A percentile compares a stretch with the other conserved stretches of the same genome.
Evolutionary conservation across 2,329 filamentous ascomycete species (phyloP).

Genomic region (Exophiala sp.): DNA sequence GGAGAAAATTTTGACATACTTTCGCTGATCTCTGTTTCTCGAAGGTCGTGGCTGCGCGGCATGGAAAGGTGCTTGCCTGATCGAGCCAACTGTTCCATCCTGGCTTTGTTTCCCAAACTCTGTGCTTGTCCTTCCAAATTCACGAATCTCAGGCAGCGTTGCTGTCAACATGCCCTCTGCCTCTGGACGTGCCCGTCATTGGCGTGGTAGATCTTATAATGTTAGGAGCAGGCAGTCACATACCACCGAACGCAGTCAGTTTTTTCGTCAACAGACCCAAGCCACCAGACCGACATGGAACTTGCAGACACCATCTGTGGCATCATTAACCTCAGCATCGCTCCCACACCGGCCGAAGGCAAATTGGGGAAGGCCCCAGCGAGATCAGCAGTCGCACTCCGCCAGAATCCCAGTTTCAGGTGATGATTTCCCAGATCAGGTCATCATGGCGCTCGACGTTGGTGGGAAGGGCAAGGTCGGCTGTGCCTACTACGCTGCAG

Average conservation of each 20-base stretch:
- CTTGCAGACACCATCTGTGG: neutral
- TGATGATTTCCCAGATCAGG: constrained; percentile 58
- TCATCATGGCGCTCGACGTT: constrained; percentile 78
- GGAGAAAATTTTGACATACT: neutral
- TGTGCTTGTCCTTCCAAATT: neutral
- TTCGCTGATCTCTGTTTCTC: too few relatives aligned
- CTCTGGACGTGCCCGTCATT: neutral
- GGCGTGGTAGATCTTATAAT: neutral
- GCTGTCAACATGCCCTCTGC: neutral
- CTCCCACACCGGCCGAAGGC: neutral
- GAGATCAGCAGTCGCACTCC: neutral
- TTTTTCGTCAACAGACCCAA: neutral
- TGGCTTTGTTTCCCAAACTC: neutral
- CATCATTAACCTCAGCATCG: neutral
- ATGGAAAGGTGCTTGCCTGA: too few relatives aligned
- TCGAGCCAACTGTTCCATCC: too few relatives aligned
- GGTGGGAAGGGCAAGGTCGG: constrained; percentile 68
- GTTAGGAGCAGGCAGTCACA: neutral
- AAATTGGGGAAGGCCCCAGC: neutral
- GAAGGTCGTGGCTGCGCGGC: too few relatives aligned
- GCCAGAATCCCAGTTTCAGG: neutral
- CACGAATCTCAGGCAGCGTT: neutral
- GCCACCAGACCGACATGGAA: neutral
- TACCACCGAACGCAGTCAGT: neutral
- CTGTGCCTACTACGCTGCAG: constrained; percentile 76